Percentiles rank a stretch among this genome's conserved stretches.
These are phyloP conservation scores for Trichoderma sp. DNA, from an alignment of 2,329 filamentous ascomycete species.

Conservation along the genomic window DNA sequence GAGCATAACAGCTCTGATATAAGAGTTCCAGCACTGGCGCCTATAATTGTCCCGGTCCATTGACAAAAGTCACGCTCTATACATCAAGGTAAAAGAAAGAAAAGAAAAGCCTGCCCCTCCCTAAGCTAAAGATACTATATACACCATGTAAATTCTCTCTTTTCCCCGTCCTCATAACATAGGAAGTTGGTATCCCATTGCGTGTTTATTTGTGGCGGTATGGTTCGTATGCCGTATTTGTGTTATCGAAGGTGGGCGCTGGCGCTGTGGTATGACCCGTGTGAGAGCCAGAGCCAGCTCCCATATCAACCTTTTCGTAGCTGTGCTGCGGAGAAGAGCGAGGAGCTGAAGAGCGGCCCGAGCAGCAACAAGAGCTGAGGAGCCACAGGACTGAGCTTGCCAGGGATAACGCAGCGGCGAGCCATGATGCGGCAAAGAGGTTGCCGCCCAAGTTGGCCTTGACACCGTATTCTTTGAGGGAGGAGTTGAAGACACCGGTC, in stretches of 20 bases:
- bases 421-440: conserved; percentile 13
- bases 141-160: background rate
- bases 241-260: background rate
- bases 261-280: background rate
- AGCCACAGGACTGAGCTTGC: conserved; percentile 7
- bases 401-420: background rate
- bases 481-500: background rate
- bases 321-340: background rate
- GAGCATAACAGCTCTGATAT: background rate
- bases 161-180: background rate
- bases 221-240: conserved; percentile 6
- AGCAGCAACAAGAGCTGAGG: conserved; percentile 12
- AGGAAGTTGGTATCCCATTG: background rate
- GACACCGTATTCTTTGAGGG: conserved; percentile 4
- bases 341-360: conserved; percentile 5
- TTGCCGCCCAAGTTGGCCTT: background rate
- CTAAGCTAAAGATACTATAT: background rate
- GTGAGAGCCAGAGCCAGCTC: background rate
- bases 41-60: background rate
- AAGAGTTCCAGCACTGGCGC: background rate
- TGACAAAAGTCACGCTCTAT: background rate
- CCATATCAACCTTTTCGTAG: conserved; percentile 11
- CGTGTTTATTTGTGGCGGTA: background rate
- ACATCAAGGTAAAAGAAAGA: background rate
- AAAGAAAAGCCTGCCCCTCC: background rate